Evolutionary conservation across 2,329 filamentous ascomycete species (phyloP), one percentile per base, ranked within the genome.

Genomic region (Epichloe brachyelytri): DNA sequence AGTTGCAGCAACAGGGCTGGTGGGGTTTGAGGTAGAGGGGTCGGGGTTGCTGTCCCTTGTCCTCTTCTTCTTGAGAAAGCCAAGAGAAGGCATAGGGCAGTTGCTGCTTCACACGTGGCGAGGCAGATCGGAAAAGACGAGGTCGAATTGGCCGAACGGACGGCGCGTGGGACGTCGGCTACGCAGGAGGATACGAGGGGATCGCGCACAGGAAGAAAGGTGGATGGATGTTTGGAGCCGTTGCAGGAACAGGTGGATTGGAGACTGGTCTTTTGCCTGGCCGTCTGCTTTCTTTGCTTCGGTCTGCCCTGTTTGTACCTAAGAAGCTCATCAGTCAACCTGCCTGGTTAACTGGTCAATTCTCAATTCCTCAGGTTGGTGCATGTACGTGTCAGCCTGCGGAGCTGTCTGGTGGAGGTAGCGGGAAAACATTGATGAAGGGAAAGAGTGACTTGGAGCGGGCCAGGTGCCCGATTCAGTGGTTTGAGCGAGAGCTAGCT

Each of bases 11-110:
- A 81, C 72, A 54, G 80, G 78, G 62, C 80, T 83, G 58, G 76
- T 77, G 59, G 80, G 76, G 66, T 85, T 85, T 58, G 76, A 76
- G 63, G 82, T 76, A 63, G 82, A 80, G 60, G 77, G 78, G 67
- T 87, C 82, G 66, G 80, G 76, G 66, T 83, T 80, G 65, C 82
- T 86, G 75, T 96, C 89, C 81, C 89, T 94, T 73, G 89, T 95
- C 80, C 89, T 85, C 80, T 95, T 95, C 81, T 95, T 97, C 80
- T 96, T 96, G 68, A 97, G 82, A 67, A 96, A 89, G 71, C 88
- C 88, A 76, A 96, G 80, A 70, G 81, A 87, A 83, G 90, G 93
- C 93, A 98, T 97, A 65, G 63, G 68, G 41, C 46, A 51, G 45
- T 36, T 59, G 49, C 45, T 56, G 51, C 50, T 55, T 48, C 43